Percentiles rank a stretch among this genome's conserved stretches.
Conservation (phyloP, 768 basidiomycete species). For the Amanita thiersii region DNA sequence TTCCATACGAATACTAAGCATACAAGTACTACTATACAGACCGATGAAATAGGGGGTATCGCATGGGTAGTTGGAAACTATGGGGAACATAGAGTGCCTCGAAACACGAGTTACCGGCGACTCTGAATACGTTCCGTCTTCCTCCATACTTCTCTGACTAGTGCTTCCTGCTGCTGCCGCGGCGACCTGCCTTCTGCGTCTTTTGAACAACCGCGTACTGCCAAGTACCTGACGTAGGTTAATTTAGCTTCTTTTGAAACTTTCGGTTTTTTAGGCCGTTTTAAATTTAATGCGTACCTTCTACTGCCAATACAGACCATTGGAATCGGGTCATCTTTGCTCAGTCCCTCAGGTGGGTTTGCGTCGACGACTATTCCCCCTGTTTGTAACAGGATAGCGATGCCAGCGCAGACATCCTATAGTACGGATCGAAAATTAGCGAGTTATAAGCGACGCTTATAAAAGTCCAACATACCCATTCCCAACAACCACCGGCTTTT, state of each 20-base stretch:
- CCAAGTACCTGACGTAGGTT: constrained; percentile 11
- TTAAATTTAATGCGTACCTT: constrained; percentile 10
- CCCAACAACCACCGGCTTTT: constrained; percentile 17
- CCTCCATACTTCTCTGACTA: constrained; percentile 19
- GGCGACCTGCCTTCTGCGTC: constrained; percentile 12
- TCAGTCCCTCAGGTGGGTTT: constrained; percentile 13
- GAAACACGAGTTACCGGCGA: constrained; percentile 15
- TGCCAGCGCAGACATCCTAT: constrained; percentile 17
- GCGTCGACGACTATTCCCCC: constrained; percentile 18
- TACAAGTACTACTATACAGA: background rate
- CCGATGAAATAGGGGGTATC: constrained; percentile 1
- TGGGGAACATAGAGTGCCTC: no score
- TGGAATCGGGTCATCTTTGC: constrained; percentile 13
- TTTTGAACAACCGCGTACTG: constrained; percentile 16
- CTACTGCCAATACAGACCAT: constrained; percentile 17
- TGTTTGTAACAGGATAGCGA: constrained; percentile 18
- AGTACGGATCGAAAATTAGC: no score
- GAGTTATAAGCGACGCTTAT: background rate
- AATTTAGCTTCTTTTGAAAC: background rate
- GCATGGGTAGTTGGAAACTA: no score
- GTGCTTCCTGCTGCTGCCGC: constrained; percentile 14
- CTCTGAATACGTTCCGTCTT: constrained; percentile 16
- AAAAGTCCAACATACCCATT: constrained; percentile 14
- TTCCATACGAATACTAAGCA: background rate
- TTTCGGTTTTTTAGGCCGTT: no score